These are phyloP conservation scores for Pleoardoris graminearum DNA, from an alignment of 2,329 filamentous ascomycete species.

Conservation along the genomic window DNA sequence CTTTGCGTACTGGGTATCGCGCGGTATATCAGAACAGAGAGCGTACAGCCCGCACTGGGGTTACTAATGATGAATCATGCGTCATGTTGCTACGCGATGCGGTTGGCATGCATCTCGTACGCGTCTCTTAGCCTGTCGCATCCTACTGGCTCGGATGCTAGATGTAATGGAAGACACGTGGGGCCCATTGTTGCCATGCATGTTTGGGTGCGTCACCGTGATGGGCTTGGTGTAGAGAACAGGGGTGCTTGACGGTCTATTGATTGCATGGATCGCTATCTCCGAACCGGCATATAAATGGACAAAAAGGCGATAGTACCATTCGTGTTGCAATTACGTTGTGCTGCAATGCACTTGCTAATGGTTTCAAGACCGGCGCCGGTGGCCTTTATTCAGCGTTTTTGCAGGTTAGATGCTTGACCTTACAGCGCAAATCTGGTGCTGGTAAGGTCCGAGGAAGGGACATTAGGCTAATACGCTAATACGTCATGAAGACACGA, in stretches of 20 bases:
- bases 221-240: conserved; percentile 10
- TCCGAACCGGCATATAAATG: background rate
- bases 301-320: background rate
- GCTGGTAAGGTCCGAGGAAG: background rate
- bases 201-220: conserved; percentile 21
- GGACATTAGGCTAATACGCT: background rate
- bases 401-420: too few species aligned
- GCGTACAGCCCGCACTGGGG: background rate
- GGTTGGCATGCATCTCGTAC: background rate
- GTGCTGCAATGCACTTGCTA: background rate
- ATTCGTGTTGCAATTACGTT: background rate
- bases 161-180: background rate
- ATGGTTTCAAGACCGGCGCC: background rate
- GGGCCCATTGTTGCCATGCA: background rate
- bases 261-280: background rate
- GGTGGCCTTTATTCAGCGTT: background rate
- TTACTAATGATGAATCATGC: background rate
- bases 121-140: background rate
- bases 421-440: background rate
- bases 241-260: background rate
- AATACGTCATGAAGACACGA: conserved; percentile 1
- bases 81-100: background rate
- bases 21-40: background rate
- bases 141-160: background rate
- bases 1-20: background rate